Base-by-base conservation (phyloP, 306 rosid species). In the Quercus glauca region DNA sequence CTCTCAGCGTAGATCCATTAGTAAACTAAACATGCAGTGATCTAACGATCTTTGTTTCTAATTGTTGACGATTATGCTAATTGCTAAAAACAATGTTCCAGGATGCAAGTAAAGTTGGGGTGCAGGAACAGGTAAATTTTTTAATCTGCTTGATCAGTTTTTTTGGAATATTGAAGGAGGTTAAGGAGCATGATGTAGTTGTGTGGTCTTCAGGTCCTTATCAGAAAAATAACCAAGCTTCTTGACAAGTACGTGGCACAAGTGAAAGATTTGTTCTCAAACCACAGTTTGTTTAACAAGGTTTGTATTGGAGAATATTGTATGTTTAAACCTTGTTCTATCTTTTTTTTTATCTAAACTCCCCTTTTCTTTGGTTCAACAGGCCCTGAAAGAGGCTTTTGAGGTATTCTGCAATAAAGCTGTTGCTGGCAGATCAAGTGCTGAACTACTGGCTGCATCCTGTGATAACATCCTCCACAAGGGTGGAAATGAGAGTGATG, bases 371-470 rank as follows among this genome's bases (percentile, higher is more conserved):
- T 33, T 64, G 76, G 43, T 59, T 31, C 71, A 76, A 37, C 83
- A 94, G 98, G 94, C 97, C 29, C 81, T 94, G 23, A 93, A 89
- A 81, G 97, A 89, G 75, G 97, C 98, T 15, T 93, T 91, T 86
- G 95, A 90, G 88, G 85, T 86, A 17, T 91, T 93, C 63, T 91
- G 97, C 77, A 90, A 91, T 78, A 93, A 91, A 85, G 53, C 82
- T 72, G 91, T 93, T 85, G 85, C 86, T 67, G 98, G 95, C 33
- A 82, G 89, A 87, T 87, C 97, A 58, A 91, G 91, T 85, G 97
- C 95, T 1, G 98, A 93, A 79, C 81, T 91, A 33, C 88, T 93
- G 59, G 93, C 97, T 37, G 84, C 87, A 64, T 93, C 90, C 80
- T 91, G 97, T 76, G 97, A 91, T 78, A 88, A 88, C 76, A 85